Base-by-base conservation (phyloP, 139 green algal species). In the Coelastrella sp. region DNA sequence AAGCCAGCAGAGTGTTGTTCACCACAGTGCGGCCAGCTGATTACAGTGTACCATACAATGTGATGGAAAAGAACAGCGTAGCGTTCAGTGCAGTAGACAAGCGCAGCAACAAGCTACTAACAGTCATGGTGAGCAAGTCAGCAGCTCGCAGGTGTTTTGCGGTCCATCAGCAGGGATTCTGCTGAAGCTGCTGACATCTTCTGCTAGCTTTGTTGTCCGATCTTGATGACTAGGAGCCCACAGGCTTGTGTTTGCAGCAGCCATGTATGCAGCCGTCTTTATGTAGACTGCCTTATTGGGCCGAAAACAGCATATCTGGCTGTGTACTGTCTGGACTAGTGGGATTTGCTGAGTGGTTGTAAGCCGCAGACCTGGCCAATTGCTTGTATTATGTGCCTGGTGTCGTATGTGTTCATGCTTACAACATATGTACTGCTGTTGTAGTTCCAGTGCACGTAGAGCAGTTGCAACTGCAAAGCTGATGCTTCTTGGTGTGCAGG, bases 21-120 rank as follows among this genome's bases (percentile, higher is more conserved):
- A 89, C 93, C n/a, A 98, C 97, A 0, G 90, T 95, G 32, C 92
- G 95, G 17, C 97, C 97, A 5, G 85, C 80, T 4, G 97, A 99
- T 91, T 96, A 97, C 92, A 89, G 85, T 65, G 94, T 95, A 23
- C 97, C 97, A 3, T 99, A 99, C 85, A 94, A 95, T 0, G n/a
- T 91, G 59, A 73, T 97, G 54, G 92, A 94, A 57, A 80, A 88
- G 32, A 96, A 98, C 87, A 87, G 92, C 10, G 92, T 98, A 5
- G 90, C 95, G 61, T 97, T 98, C 91, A 93, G 83, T 3, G 95
- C 95, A 5, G 79, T 96, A n/a, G 95, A 98, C 64, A 94, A 92
- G 66, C 89, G 90, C 19, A 91, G 87, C 66, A 94, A 93, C 58
- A 74, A 83, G 22, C 32, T 97, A 20, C 83, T 95, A 19, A 96